Evolutionary conservation across 305 asterid genomes (phyloP), one percentile per base, ranked within the genome.

Genomic region (Fraxinus floribunda): DNA sequence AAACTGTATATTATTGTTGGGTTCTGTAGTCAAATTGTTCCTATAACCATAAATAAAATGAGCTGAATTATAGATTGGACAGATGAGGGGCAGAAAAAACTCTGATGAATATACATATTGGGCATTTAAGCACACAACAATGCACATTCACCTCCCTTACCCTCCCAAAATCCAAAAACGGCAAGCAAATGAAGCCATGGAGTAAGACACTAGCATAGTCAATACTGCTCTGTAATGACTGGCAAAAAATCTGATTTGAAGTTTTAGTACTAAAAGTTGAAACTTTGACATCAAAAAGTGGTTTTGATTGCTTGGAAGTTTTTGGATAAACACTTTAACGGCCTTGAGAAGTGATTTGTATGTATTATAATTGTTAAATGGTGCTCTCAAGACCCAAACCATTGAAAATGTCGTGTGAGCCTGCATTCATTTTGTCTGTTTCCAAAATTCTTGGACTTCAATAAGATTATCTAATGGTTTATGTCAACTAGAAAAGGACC

Each of bases 371-470:
- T 26, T 66, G 18, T 66, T 26, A 66, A 62, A 26, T 26, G 36
- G 35, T 26, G 74, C 74, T 66, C 34, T 24, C 74, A 66, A 66
- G 36, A 66, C 72, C 76, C 76, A 41, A 72, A 34, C 76, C 79
- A 77, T 10, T 20, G 70, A 24, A 75, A 80, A 57, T 79, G 60
- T 75, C 13, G 15, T 36, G 83, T 72, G 24, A 8, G 78, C 30
- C 80, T 60, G 77, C 86, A 39, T 78, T 81, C 34, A 8, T 60
- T 35, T 64, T 77, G 24, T 75, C 64, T 72, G 71, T 60, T 78
- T 15, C 35, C 74, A 11, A 26, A 26, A 38, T 35, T 60, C 74
- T 29, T 4, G 74, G 74, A 29, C 24, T 26, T 52, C 64, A n/a
- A n/a, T 75, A 32, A 66, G 49, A 57, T 73, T 84, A 76, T 57